Percentiles rank a stretch among this genome's conserved stretches.
Evolutionary conservation across 129 eudicot species (phyloP).

Genomic region (Flaveria bidentis): DNA sequence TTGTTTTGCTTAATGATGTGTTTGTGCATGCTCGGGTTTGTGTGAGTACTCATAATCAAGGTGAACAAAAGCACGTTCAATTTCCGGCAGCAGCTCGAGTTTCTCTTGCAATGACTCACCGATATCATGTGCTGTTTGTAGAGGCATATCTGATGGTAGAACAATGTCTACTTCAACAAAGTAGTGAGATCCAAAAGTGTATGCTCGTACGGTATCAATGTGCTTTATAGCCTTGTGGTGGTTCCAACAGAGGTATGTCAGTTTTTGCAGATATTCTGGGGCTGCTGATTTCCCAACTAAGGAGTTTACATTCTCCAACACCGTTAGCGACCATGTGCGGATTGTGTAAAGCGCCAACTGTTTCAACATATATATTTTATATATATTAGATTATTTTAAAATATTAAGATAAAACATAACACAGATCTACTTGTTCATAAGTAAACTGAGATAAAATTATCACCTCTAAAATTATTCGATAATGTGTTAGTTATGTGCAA

Average conservation of each 20-base stretch:
- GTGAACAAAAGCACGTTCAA: constrained; percentile 80
- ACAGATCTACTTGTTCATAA: not conserved
- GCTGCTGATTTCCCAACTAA: constrained; percentile 80
- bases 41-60: constrained; percentile 72
- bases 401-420: too few relatives aligned
- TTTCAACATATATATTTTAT: not conserved
- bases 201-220: constrained; percentile 76
- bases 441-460: not conserved
- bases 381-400: not conserved
- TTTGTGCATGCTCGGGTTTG: constrained; percentile 77
- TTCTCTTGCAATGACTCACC: constrained; percentile 82
- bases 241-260: constrained; percentile 89
- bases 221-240: constrained; percentile 84
- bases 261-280: constrained; percentile 76
- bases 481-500: not conserved
- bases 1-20: constrained; percentile 34
- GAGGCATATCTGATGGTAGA: constrained; percentile 63
- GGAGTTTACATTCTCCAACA: constrained; percentile 79
- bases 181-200: constrained; percentile 87
- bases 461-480: not conserved
- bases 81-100: constrained; percentile 69
- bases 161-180: constrained; percentile 86
- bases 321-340: constrained; percentile 87
- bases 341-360: constrained; percentile 87
- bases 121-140: constrained; percentile 75